Evolutionary conservation across 2,329 filamentous ascomycete genomes (phyloP).

Genomic region (Macrophomina pseudophaseolina): DNA sequence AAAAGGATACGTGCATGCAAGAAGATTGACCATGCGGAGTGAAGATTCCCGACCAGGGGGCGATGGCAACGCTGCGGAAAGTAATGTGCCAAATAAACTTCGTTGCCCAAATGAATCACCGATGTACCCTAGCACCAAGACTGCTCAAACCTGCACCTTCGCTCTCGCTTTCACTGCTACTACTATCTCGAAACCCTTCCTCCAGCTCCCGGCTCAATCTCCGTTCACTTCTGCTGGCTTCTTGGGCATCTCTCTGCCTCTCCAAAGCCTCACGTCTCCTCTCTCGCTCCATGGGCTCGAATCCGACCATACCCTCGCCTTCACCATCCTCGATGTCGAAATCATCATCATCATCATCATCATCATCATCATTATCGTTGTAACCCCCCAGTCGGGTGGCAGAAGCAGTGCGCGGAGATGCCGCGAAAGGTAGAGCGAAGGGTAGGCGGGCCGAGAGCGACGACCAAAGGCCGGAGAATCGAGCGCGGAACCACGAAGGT

Average conservation of each 20-base stretch:
- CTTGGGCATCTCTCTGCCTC: conserved; percentile 36
- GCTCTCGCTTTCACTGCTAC: conserved; percentile 61
- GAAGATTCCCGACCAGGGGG: too few species aligned
- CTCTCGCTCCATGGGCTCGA: conserved; percentile 43
- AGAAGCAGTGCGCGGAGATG: conserved; percentile 13
- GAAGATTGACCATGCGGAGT: too few species aligned
- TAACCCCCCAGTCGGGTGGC: neutral
- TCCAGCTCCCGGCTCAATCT: conserved; percentile 81
- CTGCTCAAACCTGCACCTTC: conserved; percentile 31
- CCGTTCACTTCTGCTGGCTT: conserved; percentile 55
- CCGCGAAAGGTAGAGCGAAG: conserved; percentile 17
- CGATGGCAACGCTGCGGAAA: too few species aligned
- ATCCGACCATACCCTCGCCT: conserved; percentile 54
- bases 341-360: conserved; percentile 28
- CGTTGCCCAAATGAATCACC: neutral
- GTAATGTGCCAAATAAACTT: neutral
- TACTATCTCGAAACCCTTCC: conserved; percentile 75
- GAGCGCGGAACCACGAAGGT: conserved; percentile 36
- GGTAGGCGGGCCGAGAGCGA: conserved; percentile 16
- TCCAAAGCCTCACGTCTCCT: conserved; percentile 46
- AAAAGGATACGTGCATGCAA: too few species aligned
- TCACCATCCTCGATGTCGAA: conserved; percentile 49
- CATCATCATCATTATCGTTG: conserved; percentile 5
- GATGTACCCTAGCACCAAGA: conserved; percentile 5
- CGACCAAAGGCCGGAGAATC: conserved; percentile 35